Percentiles rank a stretch among this genome's conserved stretches.
Evolutionary conservation across 495 filamentous ascomycete species (phyloP).

Genomic region (Aspergillus nanangensis): DNA sequence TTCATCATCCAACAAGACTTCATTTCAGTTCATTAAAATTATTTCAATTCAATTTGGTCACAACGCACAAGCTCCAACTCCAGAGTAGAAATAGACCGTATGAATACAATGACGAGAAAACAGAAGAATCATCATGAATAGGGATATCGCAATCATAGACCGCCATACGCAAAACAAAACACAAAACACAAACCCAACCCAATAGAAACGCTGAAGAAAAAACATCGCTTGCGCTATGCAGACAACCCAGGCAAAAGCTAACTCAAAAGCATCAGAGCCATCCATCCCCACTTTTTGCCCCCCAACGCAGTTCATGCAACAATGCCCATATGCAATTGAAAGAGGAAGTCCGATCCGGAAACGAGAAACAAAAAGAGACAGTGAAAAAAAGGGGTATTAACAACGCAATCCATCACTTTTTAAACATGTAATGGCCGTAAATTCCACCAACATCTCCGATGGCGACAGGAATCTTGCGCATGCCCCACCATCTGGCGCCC

Average conservation of each 20-base stretch:
- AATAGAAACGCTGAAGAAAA: conserved; percentile 12
- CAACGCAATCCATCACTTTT: conserved; percentile 41
- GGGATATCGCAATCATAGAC: conserved; percentile 12
- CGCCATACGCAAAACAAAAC: conserved; percentile 8
- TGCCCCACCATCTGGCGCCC: conserved; percentile 86
- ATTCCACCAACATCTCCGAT: conserved; percentile 75
- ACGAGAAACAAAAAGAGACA: conserved; percentile 6
- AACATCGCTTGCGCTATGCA: conserved; percentile 24
- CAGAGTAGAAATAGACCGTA: neutral
- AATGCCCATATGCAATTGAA: conserved; percentile 1
- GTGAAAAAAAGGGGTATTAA: conserved; percentile 13
- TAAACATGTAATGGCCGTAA: conserved; percentile 86
- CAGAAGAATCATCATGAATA: conserved; percentile 5
- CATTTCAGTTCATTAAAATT: too few relatives aligned
- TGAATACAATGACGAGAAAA: neutral
- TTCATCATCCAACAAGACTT: too few relatives aligned
- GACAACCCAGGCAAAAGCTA: conserved; percentile 11
- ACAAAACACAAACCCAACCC: conserved; percentile 5
- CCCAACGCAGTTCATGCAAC: conserved; percentile 2
- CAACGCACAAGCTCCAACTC: too few relatives aligned
- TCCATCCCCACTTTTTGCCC: conserved; percentile 7
- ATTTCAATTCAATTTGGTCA: too few relatives aligned
- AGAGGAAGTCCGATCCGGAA: neutral
- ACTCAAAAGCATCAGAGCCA: conserved; percentile 4
- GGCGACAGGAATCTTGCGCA: conserved; percentile 79